Evolutionary conservation across 495 filamentous ascomycete species (phyloP).

Genomic region (Acidiella bohemica): DNA sequence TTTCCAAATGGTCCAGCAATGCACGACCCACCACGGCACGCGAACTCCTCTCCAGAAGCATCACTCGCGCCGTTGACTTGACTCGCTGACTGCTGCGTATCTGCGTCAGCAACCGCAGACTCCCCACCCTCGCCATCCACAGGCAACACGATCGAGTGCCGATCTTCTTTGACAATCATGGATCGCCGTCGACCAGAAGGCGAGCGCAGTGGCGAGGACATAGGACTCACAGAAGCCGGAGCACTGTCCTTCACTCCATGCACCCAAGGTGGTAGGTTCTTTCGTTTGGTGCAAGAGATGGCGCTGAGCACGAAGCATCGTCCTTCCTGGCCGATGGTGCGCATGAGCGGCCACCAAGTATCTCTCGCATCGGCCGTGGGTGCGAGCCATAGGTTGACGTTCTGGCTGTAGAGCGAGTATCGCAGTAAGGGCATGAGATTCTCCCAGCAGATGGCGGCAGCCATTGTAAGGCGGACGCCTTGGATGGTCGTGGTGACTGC

Average conservation of each 20-base stretch:
- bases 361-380: constrained; percentile 80
- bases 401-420: constrained; percentile 71
- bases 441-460: constrained; percentile 91
- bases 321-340: constrained; percentile 67
- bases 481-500: constrained; percentile 71
- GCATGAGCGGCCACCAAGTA: constrained; percentile 71
- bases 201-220: not conserved
- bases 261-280: constrained; percentile 46
- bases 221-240: not conserved
- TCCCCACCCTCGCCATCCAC: constrained; percentile 1
- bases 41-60: constrained; percentile 31
- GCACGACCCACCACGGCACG: constrained; percentile 64
- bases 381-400: constrained; percentile 84
- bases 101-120: not conserved
- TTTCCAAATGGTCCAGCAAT: constrained; percentile 71
- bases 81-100: not conserved
- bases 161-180: constrained; percentile 10
- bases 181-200: constrained; percentile 5
- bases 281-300: constrained; percentile 62
- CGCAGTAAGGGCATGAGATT: constrained; percentile 88
- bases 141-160: constrained; percentile 12
- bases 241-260: constrained; percentile 7
- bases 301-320: constrained; percentile 75
- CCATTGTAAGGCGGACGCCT: constrained; percentile 63
- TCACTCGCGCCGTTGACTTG: not conserved